Evolutionary conservation across 1,284 basidiomycete species (phyloP), one percentile per base, ranked within the genome.

Genomic region (Puccinia horiana): DNA sequence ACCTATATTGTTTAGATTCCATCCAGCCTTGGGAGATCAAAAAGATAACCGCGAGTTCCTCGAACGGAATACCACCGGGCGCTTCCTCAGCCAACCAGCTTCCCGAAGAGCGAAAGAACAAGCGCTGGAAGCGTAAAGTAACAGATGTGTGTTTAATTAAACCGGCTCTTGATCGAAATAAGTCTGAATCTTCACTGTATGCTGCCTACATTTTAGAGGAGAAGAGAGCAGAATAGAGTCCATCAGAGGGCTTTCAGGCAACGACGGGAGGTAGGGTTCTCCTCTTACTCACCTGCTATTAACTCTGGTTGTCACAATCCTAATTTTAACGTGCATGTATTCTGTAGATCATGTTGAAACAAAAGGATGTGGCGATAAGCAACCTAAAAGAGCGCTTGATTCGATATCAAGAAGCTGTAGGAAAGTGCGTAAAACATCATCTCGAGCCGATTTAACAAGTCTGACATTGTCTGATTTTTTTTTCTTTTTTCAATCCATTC

Each of bases 101-200:
- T 32, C 32, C 29, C 32, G 58, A 32, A 12, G 32, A 61, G 29
- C 58, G n/a, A 35, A 61, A 35, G 29, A 14, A 14, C 2, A 61
- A 61, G 32, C 58, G 26, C 29, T 61, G 58, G 58, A 61, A 61
- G 58, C 58, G 58, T 32, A 61, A 61, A 61, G 12, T 61, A 26
- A 61, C 58, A 32, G 58, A 61, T 4, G 58, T 61, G 2, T 35
- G 58, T 61, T 35, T 29, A 18, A 61, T 61, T 18, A 12, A 23
- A 35, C 11, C 58, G 8, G 9, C 18, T 58, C 26, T 29, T 29
- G 26, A 29, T 61, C 58, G 16, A 11, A 61, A 12, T 35, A 26
- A 35, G 16, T 0, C 29, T 61, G 58, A 61, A 26, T 32, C 23
- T 26, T 58, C 23, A 11, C 23, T 58, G n/a, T 58, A 26, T 61